phyloP scores from a whole-genome alignment of 208 protist species.

The Balamuthia mandrillaris region DNA sequence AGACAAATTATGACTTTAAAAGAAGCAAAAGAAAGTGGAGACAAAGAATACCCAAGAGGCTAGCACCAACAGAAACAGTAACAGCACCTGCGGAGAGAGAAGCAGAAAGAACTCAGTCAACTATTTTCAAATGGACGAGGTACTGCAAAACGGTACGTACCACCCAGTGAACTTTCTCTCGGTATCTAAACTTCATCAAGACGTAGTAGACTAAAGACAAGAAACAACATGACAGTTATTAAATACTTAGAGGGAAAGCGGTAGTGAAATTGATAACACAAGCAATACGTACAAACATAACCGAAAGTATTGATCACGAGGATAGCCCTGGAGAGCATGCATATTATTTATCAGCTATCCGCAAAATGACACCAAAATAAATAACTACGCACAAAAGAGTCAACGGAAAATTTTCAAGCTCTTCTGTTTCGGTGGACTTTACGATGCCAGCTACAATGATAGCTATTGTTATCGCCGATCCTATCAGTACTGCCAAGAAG shows the following conservation, averaged over 20 bases:
- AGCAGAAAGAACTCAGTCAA: too few relatives aligned
- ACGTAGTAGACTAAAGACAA: not conserved
- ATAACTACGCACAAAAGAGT: not conserved
- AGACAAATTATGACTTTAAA: not conserved
- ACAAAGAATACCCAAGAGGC: not conserved
- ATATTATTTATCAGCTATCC: not conserved
- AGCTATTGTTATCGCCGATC: too few relatives aligned
- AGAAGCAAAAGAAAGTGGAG: not conserved
- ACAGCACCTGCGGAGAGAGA: not conserved
- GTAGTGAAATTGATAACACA: too few relatives aligned
- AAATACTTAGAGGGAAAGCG: too few relatives aligned
- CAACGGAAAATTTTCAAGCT: not conserved
- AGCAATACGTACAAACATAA: too few relatives aligned
- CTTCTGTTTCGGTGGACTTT: too few relatives aligned
- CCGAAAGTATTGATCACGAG: constrained; percentile 22
- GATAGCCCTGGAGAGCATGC: not conserved
- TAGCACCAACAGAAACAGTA: not conserved
- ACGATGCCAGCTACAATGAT: too few relatives aligned
- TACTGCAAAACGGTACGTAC: too few relatives aligned
- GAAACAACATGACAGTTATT: too few relatives aligned
- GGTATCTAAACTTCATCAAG: not conserved
- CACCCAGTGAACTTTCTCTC: not conserved
- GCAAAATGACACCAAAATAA: not conserved
- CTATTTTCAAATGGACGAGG: too few relatives aligned
- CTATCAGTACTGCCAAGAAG: too few relatives aligned